A percentile compares a stretch with the other conserved stretches of the same genome.
Evolutionary conservation across 78 protist species (phyloP).

Genomic region (Cavenderia fasciculata): DNA sequence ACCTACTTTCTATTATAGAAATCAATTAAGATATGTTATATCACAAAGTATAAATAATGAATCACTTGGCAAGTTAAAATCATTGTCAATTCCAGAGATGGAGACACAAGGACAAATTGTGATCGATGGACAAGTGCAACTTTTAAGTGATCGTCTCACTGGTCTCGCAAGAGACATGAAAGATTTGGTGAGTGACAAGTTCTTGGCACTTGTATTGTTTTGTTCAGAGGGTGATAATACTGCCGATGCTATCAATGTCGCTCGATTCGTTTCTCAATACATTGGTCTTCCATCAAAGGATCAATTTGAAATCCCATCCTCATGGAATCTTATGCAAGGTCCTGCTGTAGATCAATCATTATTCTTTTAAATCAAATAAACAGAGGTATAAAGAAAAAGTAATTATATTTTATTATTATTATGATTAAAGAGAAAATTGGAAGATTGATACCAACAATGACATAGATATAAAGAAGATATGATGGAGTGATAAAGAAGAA

Average conservation of each 20-base stretch:
- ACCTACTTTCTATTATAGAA: slow-evolving; percentile 9
- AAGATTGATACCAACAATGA: too few relatives aligned
- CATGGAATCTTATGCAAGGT: too few relatives aligned
- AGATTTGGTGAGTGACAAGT: neutral
- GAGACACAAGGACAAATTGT: slow-evolving; percentile 6
- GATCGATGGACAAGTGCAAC: slow-evolving; percentile 3
- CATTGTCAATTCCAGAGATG: slow-evolving; percentile 6
- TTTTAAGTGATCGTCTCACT: slow-evolving; percentile 43
- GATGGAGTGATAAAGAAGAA: too few relatives aligned
- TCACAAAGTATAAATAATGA: slow-evolving; percentile 9
- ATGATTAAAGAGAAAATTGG: too few relatives aligned
- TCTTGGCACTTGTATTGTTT: slow-evolving; percentile 30
- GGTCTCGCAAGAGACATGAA: slow-evolving; percentile 38
- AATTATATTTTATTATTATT: too few relatives aligned
- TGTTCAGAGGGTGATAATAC: slow-evolving; percentile 78
- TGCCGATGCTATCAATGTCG: slow-evolving; percentile 28
- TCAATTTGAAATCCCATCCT: too few relatives aligned
- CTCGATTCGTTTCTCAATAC: too few relatives aligned
- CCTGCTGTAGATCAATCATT: too few relatives aligned
- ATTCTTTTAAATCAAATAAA: too few relatives aligned
- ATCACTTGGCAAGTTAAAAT: neutral
- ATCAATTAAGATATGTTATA: slow-evolving; percentile 40
- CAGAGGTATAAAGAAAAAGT: too few relatives aligned
- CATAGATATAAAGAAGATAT: too few relatives aligned
- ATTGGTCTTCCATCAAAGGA: too few relatives aligned